Evolutionary conservation across 2,329 filamentous ascomycete genomes (phyloP), one percentile per base, ranked within the genome.

Genomic region (Chaetomium olivaceum): DNA sequence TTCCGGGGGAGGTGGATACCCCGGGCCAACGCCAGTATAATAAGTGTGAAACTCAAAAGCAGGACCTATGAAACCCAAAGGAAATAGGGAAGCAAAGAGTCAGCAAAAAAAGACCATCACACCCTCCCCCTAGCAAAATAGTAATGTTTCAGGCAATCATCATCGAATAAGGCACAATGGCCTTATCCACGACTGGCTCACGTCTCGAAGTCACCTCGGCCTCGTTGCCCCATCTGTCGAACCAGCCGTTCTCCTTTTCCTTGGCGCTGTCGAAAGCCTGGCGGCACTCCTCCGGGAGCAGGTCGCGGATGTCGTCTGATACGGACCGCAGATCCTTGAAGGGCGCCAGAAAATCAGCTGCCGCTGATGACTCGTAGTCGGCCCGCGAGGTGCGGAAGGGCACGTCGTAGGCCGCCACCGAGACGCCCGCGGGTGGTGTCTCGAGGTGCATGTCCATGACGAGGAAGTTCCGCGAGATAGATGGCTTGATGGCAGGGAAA

Each of bases 151-250:
- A 66, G 43, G 43, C 27, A 58, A 67, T 27, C 39, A 63, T 60
- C 79, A 82, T 83, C 56, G 79, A 81, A 70, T 85, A 87, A 16
- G 86, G 84, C 63, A 88, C 85, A 71, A 88, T 83, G 2, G 86
- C 85, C 77, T 89, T 89, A 76, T 89, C 87, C 67, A 89, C 87
- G 50, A 83, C 75, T 1, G 86, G 86, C 58, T 80, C 75, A 57
- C 81, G 78, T 62, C 87, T 80, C 48, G 81, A 80, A 66, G 78
- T 81, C 65, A 86, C 85, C 11, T 82, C 77, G 43, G 76, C 81
- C 78, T 97, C 93, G 5, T 85, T 83, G 19, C 85, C 85, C 92
- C 93, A 97, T 68, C 83, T 84, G 36, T 78, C 80, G 76, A 91
- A 91, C 91, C 93, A 98, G 62, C 84, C 78, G 67, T 79, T 76